Evolutionary conservation across 2,329 filamentous ascomycete species (phyloP).

Genomic region (Biscogniauxia marginata): DNA sequence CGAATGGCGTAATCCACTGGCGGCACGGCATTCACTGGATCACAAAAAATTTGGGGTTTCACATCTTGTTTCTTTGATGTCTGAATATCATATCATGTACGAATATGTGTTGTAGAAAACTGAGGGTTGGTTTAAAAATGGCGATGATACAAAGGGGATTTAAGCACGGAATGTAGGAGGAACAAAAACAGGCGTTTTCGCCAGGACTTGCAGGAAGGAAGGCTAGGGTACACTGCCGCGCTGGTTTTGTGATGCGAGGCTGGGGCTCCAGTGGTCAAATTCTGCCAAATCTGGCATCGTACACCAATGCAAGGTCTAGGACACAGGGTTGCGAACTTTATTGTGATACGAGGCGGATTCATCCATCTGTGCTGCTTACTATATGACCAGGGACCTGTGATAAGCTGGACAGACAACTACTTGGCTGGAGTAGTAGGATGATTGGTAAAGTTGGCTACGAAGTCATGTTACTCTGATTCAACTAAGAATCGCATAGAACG

Average conservation of each 20-base stretch:
- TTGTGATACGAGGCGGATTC: neutral
- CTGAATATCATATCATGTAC: conserved; percentile 17
- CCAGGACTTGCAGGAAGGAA: neutral
- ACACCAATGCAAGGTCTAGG: neutral
- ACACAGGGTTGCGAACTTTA: neutral
- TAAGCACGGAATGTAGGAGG: neutral
- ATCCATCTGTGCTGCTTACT: neutral
- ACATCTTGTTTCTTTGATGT: conserved; percentile 15
- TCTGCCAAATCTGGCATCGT: neutral
- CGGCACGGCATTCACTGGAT: conserved; percentile 16
- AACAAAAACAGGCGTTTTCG: neutral
- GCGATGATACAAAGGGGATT: neutral
- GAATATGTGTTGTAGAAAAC: conserved; percentile 18
- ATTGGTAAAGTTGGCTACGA: too few relatives aligned
- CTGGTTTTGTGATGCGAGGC: neutral
- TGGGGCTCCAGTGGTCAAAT: neutral
- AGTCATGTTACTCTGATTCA: too few relatives aligned
- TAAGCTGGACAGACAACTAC: too few relatives aligned
- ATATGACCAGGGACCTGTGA: too few relatives aligned
- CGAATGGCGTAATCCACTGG: conserved; percentile 6
- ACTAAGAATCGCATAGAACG: too few relatives aligned
- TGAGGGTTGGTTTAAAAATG: neutral
- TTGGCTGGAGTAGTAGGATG: too few relatives aligned
- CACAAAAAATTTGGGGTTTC: conserved; percentile 14
- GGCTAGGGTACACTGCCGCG: neutral